These are phyloP conservation scores for Pleurotus ostreatus DNA, from an alignment of 768 basidiomycete species.

Conservation along the genomic window DNA sequence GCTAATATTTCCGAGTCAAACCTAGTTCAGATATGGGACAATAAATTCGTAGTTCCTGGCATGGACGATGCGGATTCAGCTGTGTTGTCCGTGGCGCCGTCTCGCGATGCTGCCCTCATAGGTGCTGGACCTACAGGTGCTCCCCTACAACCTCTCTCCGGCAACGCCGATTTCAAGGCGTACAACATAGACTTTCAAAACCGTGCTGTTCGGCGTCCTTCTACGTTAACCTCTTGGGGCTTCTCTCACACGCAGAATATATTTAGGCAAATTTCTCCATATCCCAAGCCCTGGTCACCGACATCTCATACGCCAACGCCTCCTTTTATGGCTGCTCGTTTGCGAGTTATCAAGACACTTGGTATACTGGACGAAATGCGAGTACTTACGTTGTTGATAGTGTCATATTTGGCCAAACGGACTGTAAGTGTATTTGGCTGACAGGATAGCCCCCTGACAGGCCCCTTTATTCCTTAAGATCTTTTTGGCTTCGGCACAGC, in stretches of 20 bases:
- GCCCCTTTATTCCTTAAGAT: conserved; percentile 27
- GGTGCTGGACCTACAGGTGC: conserved; percentile 59
- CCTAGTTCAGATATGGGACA: conserved; percentile 52
- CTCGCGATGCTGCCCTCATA: conserved; percentile 52
- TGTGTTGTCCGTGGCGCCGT: conserved; percentile 54
- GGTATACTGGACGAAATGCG: conserved; percentile 57
- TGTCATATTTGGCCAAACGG: conserved; percentile 58
- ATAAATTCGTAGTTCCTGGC: conserved; percentile 34
- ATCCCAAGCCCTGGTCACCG: conserved; percentile 58
- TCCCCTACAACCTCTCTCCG: conserved; percentile 45
- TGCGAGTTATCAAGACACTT: conserved; percentile 62
- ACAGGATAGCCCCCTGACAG: background rate
- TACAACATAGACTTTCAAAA: conserved; percentile 70
- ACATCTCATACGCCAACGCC: conserved; percentile 62
- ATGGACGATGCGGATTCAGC: conserved; percentile 57
- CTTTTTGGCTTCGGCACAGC: conserved; percentile 60
- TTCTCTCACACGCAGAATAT: background rate
- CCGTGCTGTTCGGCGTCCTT: conserved; percentile 45
- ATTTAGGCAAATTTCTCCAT: conserved; percentile 51
- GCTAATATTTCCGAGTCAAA: conserved; percentile 48
- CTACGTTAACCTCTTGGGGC: background rate
- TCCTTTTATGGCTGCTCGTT: conserved; percentile 65
- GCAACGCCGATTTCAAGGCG: conserved; percentile 54
- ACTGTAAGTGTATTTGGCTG: conserved; percentile 38
- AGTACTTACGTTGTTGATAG: conserved; percentile 61